Evolutionary conservation across 2,329 filamentous ascomycete species (phyloP), one percentile per base, ranked within the genome.

Genomic region (Diaporthe velutina): DNA sequence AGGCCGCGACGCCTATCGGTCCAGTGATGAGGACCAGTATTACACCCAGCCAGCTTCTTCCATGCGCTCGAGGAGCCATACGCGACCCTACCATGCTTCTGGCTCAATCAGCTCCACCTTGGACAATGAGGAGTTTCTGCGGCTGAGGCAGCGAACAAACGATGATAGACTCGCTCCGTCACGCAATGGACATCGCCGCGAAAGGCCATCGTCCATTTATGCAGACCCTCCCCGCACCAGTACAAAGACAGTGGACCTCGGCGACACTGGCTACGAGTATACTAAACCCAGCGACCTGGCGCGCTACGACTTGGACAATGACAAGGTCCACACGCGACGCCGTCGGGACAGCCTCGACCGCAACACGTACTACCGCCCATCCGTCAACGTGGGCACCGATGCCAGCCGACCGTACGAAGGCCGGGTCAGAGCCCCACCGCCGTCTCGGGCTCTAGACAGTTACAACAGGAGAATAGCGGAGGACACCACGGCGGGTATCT

Each of bases 401-500:
- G 76, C 86, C 28, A 81, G 80, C 70, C 87, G 86, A 28, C 74
- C 74, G 19, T 88, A 86, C 75, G 85, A 85, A 68, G 77, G 81
- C n/a, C 81, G 83, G 50, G 78, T 75, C 38, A 81, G 88, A 42
- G 87, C 89, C 0, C 93, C 94, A 13, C 92, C 92, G 6, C 90
- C 92, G 7, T 94, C 91, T 4, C 87, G 93, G 78, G 93, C 92
- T 0, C 91, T 95, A 77, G 93, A 95, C 78, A 93, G 91, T 83
- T 90, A 94, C 77, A 90, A 90, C 78, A 85, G 89, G 74, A 79
- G 79, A 22, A 72, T 83, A 9, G 80, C 80, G 4, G 80, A 76
- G n/a, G 75, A 76, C 13, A n/a, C 83, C 3, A 81, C 82, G 61
- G 78, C 82, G 22, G 82, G 83, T 7, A 79, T 84, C 9, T 90